Percentiles rank a stretch among this genome's conserved stretches.
Evolutionary conservation across 2,329 filamentous ascomycete species (phyloP).

Genomic region (Apiospora rasikravindrae): DNA sequence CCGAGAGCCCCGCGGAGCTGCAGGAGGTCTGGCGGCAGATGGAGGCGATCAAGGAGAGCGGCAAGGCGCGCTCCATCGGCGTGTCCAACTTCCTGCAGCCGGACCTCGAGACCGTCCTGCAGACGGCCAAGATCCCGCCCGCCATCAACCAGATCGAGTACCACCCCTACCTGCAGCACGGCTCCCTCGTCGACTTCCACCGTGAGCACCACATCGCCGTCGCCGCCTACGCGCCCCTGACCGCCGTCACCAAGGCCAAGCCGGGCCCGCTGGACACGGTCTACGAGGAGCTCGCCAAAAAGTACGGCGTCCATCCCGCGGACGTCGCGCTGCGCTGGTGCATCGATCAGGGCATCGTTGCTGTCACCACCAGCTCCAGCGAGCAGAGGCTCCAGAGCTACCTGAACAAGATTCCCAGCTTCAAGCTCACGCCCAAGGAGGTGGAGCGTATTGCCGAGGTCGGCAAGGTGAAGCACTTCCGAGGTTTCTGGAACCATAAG

Average conservation of each 20-base stretch:
- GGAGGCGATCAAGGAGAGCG: conserved; percentile 70
- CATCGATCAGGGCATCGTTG: conserved; percentile 63
- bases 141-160: conserved; percentile 83
- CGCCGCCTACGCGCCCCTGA: conserved; percentile 61
- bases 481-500: conserved; percentile 61
- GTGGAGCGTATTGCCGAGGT: conserved; percentile 59
- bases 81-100: conserved; percentile 74
- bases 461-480: conserved; percentile 65
- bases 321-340: conserved; percentile 65
- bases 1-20: conserved; percentile 54
- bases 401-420: conserved; percentile 53
- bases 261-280: conserved; percentile 59
- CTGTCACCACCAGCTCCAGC: conserved; percentile 64
- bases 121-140: conserved; percentile 66
- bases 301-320: conserved; percentile 62
- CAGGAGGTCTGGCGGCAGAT: conserved; percentile 65
- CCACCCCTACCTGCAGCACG: conserved; percentile 76
- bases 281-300: conserved; percentile 57
- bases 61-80: conserved; percentile 72
- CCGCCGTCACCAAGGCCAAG: conserved; percentile 46
- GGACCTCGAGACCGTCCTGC: conserved; percentile 61
- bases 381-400: conserved; percentile 63
- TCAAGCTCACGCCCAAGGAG: conserved; percentile 66
- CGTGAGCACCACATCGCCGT: conserved; percentile 62
- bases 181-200: conserved; percentile 62